Evolutionary conservation across 2,329 filamentous ascomycete genomes (phyloP).

Genomic region (Trichophyton verrucosum): DNA sequence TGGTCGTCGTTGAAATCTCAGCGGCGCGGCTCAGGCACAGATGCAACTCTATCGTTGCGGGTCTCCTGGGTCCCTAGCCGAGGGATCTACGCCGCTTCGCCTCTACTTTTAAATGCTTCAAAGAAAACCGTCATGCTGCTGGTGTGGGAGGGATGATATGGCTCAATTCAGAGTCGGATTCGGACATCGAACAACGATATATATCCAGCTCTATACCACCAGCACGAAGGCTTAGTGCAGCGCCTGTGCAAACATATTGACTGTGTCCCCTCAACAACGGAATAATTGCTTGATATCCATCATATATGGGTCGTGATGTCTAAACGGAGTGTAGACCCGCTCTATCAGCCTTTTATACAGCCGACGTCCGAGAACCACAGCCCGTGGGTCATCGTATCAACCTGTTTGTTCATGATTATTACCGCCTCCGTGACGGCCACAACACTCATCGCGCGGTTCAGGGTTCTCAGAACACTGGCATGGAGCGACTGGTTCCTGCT

Average conservation of each 20-base stretch:
- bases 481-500: conserved; percentile 14
- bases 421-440: conserved; percentile 13
- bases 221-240: neutral
- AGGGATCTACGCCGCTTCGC: neutral
- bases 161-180: neutral
- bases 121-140: neutral
- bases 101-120: neutral
- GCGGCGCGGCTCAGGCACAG: conserved; percentile 1
- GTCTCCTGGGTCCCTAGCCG: neutral
- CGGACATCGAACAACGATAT: neutral
- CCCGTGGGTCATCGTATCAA: conserved; percentile 12
- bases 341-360: conserved; percentile 12
- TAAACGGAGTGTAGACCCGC: neutral
- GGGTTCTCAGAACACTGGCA: conserved; percentile 12
- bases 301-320: neutral
- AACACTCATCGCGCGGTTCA: conserved; percentile 14
- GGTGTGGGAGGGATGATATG: neutral
- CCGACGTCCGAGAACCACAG: conserved; percentile 11
- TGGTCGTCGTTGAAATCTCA: neutral
- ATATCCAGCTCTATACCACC: neutral
- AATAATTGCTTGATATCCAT: neutral
- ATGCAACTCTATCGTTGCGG: neutral
- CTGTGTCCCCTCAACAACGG: neutral
- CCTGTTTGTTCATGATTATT: conserved; percentile 13
- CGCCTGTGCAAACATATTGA: neutral